Conservation (phyloP, 768 basidiomycete genomes). For the Amanita muscaria region DNA sequence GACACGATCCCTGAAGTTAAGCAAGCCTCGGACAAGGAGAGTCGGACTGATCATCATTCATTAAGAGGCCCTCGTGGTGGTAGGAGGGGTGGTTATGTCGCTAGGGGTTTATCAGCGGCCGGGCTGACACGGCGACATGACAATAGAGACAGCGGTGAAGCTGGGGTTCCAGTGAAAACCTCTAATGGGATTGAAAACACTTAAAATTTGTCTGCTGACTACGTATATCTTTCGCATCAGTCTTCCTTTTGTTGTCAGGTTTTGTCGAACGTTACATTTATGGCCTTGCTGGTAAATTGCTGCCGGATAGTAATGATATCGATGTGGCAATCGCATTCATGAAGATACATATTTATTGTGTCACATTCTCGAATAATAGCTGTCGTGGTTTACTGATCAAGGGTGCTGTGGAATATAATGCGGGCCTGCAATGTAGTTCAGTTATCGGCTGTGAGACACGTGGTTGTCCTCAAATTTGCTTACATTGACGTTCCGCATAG, state of each 20-base stretch:
- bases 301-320: no score
- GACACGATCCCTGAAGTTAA: slow-evolving; percentile 59
- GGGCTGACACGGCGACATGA: slow-evolving; percentile 43
- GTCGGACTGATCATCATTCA: slow-evolving; percentile 26
- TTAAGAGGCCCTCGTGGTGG: slow-evolving; percentile 29
- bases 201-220: background rate
- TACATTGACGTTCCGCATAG: slow-evolving; percentile 94
- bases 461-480: slow-evolving; percentile 15
- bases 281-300: no score
- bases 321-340: no score
- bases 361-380: slow-evolving; percentile 37
- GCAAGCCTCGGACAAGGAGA: slow-evolving; percentile 55
- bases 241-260: no score
- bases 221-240: background rate
- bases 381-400: slow-evolving; percentile 39
- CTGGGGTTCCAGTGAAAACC: slow-evolving; percentile 11
- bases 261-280: no score
- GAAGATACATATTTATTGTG: background rate
- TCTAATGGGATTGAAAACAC: slow-evolving; percentile 2
- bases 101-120: slow-evolving; percentile 55
- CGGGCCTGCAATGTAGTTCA: slow-evolving; percentile 30
- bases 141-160: slow-evolving; percentile 10
- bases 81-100: slow-evolving; percentile 44
- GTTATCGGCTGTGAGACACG: background rate
- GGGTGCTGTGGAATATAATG: slow-evolving; percentile 37